A percentile compares a stretch with the other conserved stretches of the same genome.
Conservation (phyloP, 176 grass and related monocot genomes). For the Oryza coarctata region DNA sequence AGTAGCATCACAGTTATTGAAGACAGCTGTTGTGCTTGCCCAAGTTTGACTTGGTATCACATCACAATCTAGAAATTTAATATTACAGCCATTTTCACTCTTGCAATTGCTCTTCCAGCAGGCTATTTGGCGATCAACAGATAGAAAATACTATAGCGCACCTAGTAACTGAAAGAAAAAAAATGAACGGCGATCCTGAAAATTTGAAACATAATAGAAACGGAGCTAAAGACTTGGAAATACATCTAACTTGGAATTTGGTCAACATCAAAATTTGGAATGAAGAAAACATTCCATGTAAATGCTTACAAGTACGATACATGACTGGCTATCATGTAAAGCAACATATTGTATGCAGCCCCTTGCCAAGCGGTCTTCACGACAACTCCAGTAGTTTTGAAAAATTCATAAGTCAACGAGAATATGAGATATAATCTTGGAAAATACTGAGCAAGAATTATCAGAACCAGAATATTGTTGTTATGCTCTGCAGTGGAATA, state of each 20-base stretch:
- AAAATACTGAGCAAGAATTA: slow-evolving; percentile 88
- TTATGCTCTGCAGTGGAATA: slow-evolving; percentile 79
- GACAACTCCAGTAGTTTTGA: slow-evolving; percentile 90
- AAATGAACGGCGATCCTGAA: not conserved
- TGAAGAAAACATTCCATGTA: not conserved
- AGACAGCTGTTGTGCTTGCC: slow-evolving; percentile 46
- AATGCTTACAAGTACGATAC: slow-evolving; percentile 42
- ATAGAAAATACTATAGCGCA: slow-evolving; percentile 84
- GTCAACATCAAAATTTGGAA: not conserved
- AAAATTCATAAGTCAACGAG: slow-evolving; percentile 81
- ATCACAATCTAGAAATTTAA: slow-evolving; percentile 75
- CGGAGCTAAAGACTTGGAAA: not conserved
- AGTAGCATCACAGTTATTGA: slow-evolving; percentile 50
- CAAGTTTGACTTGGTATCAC: slow-evolving; percentile 32
- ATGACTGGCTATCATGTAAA: slow-evolving; percentile 99
- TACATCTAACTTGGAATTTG: slow-evolving; percentile 1
- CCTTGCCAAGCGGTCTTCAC: slow-evolving; percentile 94
- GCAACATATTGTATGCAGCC: slow-evolving; percentile 91
- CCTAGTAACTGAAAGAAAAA: slow-evolving; percentile 69
- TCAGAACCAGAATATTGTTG: slow-evolving; percentile 86
- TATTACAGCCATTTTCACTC: slow-evolving; percentile 46
- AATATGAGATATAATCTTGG: slow-evolving; percentile 99
- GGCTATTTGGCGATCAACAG: slow-evolving; percentile 80
- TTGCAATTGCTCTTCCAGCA: slow-evolving; percentile 83
- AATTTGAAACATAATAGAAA: slow-evolving; percentile 3